A percentile compares a stretch with the other conserved stretches of the same genome.
phyloP scores from a whole-genome alignment of 1,139 yeast species.

The Lodderomyces orthopsilosis region DNA sequence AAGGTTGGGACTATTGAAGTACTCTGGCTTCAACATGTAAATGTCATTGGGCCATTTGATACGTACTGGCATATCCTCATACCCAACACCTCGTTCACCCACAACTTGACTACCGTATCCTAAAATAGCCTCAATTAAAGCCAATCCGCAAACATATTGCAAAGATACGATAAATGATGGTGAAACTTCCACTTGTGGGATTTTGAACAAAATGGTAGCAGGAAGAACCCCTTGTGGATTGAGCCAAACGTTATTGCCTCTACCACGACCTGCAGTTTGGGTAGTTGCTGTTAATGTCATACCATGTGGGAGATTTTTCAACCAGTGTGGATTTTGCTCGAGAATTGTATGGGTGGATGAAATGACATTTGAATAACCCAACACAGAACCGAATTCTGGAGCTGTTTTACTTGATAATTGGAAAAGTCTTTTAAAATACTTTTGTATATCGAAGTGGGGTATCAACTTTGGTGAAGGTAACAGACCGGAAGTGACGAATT shows the following conservation, averaged over 20 bases:
- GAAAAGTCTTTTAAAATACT: conserved; percentile 51
- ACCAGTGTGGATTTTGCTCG: conserved; percentile 64
- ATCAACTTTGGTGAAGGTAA: conserved; percentile 52
- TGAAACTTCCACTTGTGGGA: conserved; percentile 47
- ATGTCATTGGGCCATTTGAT: conserved; percentile 98
- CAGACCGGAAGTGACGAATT: conserved; percentile 40
- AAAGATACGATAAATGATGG: conserved; percentile 61
- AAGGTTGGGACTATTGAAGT: conserved; percentile 28
- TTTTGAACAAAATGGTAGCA: conserved; percentile 63
- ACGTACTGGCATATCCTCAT: conserved; percentile 70
- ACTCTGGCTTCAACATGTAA: conserved; percentile 69
- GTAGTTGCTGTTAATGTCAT: conserved; percentile 71
- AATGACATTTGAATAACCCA: conserved; percentile 83
- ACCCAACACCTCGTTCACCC: conserved; percentile 49
- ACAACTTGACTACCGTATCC: conserved; percentile 50
- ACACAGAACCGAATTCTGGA: conserved; percentile 54
- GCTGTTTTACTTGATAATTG: conserved; percentile 19
- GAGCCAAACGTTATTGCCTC: conserved; percentile 95
- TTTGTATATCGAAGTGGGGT: conserved; percentile 66
- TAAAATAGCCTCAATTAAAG: conserved; percentile 74
- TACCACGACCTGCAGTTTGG: conserved; percentile 88
- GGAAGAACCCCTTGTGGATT: conserved; percentile 93
- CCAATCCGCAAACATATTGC: conserved; percentile 85
- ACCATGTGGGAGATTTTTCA: conserved; percentile 67
- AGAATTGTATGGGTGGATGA: conserved; percentile 82